Evolutionary conservation across 176 grass and related monocot species (phyloP), one percentile per base, ranked within the genome.

Genomic region (Phyllostachys edulis): DNA sequence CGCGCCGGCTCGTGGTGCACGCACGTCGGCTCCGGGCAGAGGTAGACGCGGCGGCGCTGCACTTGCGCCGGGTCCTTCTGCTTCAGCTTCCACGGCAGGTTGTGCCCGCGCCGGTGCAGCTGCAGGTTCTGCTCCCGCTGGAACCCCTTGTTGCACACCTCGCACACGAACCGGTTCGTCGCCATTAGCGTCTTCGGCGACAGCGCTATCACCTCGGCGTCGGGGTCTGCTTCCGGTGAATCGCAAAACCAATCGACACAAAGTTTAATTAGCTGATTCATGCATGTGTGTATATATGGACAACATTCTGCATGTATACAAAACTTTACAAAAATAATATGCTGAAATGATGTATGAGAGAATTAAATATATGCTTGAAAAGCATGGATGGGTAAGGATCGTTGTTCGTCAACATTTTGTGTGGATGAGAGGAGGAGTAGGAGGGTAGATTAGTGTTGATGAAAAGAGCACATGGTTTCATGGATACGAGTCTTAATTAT

Each of bases 91-190:
- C 97, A 99, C 4, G 97, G 97, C 54, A 99, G 88, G 86, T 99
- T 99, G 84, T 99, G 97, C 6, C 97, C 97, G 13, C 97, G 93
- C 0, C 93, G 93, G 87, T 99, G 97, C 26, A 99, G 93, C 87
- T 99, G 97, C 70, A 99, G 88, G 90, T 99, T 99, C 80, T 99
- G 97, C 87, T 99, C 97, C 0, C 97, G 89, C 77, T 96, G 97
- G 85, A 99, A 99, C 7, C 97, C 97, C 84, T 99, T 99, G 78
- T 94, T 94, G 91, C 97, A 99, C 63, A 99, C 97, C 93, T 99
- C 97, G 79, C 97, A 99, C 56, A 99, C 88, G 80, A 99, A 99
- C 21, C 97, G 73, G 84, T 99, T 99, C 54, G 97, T 96, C 69
- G 97, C 93, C 91, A 99, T 5, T 47, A 99, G 91, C 45, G 97